Evolutionary conservation across 371 early-diverging fungal species (phyloP), one percentile per base, ranked within the genome.

Genomic region (Fennellomyces sp.): DNA sequence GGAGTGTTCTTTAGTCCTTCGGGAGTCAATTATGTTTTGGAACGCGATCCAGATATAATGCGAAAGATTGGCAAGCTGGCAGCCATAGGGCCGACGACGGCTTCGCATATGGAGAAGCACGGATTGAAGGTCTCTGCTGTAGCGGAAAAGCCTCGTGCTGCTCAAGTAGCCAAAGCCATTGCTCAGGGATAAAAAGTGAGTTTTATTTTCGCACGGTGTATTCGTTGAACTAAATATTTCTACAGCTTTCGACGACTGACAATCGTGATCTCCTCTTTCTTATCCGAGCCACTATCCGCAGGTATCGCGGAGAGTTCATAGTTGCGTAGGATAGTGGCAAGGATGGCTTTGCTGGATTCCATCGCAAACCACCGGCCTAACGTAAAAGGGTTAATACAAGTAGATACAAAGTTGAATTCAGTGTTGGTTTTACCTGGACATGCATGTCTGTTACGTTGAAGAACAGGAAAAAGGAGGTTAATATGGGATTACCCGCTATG

Each of bases 1-100:
- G 30, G 69, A 2, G 80, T 79, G 8, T 81, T 75, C 57, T 87
- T 84, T 62, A 87, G 88, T 69, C 88, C 88, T 27, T 85, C 85
- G 2, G 85, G 85, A 2, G 64, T 83, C 10, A 69, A 81, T 52
- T 71, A 75, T 50, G 62, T 76, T 0, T 33, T 75, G 29, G 59
- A 49, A 29, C 30, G 30, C 4, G 12, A 19, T 13, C 25, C 13
- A 6, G 19, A 28, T 15, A 53, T 69, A 5, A n/a, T 52, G 6
- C 7, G 36, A 8, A 5, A 23, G 10, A n/a, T 36, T 23, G 30
- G 56, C 12, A 60, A 64, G n/a, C 54, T 75, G 10, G 85, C 79
- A 13, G 66, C 76, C 7, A 85, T 87, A 53, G 87, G 87, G 5
- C 76, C 78, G 12, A 87, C 87, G 12, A 84, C 87, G 23, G 63